Evolutionary conservation across 1,284 basidiomycete genomes (phyloP), one percentile per base, ranked within the genome.

Genomic region (Naganishia cerealis): DNA sequence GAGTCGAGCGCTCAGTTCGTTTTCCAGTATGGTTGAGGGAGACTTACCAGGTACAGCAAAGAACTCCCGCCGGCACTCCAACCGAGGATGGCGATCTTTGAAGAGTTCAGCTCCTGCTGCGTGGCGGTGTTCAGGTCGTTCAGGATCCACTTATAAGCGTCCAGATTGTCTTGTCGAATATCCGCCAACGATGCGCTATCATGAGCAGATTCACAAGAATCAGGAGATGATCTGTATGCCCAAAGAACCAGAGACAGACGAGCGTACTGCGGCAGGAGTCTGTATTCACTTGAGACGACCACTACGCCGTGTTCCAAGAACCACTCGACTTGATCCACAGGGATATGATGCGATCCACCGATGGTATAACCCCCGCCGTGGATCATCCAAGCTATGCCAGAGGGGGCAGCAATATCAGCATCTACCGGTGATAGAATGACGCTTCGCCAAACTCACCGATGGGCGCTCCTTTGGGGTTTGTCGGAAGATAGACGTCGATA

Each of bases 281-380:
- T 50, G 40, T 73, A 74, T 53, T 72, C 72, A 29, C 70, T 46
- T n/a, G 68, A 70, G 2, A 72, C 67, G 16, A 71, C 67, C 5
- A 67, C 71, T 24, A 74, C 39, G 7, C 72, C 72, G 3, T 65
- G 54, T 2, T 53, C 57, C 6, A 69, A 24, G 38, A 73, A 66
- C 50, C 65, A 73, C 36, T 72, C 56, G 52, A 73, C 58, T 54
- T 74, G 72, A 40, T 70, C 61, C 21, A 59, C 63, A 10, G 70
- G 69, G 18, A 71, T 63, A 55, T 72, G 66, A 1, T 16, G 29
- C 16, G 62, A 61, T 1, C 62, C 67, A 33, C 71, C 70, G 9
- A 68, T 50, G 12, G 57, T 68, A 68, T 67, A 71, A 2, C 66
- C 72, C 16, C 73, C 73, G 4, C 72, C 73, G 38, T 74, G 73